Conservation (phyloP, 164 flowering plant species). For the Nymphaea colorata region DNA sequence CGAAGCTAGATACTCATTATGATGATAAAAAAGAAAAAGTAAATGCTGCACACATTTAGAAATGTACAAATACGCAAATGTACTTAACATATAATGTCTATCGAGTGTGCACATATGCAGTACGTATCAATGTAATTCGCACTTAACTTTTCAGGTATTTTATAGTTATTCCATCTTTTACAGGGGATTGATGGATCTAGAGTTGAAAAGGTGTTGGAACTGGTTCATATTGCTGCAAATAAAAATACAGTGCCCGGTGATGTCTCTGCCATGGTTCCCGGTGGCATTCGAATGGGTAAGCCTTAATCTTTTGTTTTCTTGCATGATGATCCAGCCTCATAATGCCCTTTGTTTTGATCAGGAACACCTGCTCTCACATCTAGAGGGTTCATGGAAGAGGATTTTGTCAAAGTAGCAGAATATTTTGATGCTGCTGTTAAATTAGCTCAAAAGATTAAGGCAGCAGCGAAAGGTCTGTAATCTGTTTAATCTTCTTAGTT, state of each 20-base stretch:
- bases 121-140: too few relatives aligned
- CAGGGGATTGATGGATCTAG: constrained; percentile 99
- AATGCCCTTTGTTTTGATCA: constrained; percentile 12
- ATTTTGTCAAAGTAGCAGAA: constrained; percentile 86
- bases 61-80: too few relatives aligned
- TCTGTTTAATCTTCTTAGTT: too few relatives aligned
- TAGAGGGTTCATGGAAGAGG: constrained; percentile 90
- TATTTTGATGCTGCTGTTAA: constrained; percentile 83
- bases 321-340: neutral
- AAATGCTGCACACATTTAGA: too few relatives aligned
- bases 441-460: constrained; percentile 74
- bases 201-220: constrained; percentile 92
- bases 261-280: constrained; percentile 97
- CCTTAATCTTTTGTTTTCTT: neutral
- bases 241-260: constrained; percentile 91
- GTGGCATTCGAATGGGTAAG: constrained; percentile 98
- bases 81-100: too few relatives aligned
- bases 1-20: too few relatives aligned
- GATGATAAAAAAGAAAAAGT: too few relatives aligned
- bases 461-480: constrained; percentile 53
- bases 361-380: constrained; percentile 99
- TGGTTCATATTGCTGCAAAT: constrained; percentile 98
- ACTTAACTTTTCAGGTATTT: too few relatives aligned
- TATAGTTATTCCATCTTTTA: neutral
- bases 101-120: too few relatives aligned